Percentiles rank a stretch among this genome's conserved stretches.
These are phyloP conservation scores for Dacryopinax spathularia DNA, from an alignment of 768 basidiomycete species.

Conservation along the genomic window DNA sequence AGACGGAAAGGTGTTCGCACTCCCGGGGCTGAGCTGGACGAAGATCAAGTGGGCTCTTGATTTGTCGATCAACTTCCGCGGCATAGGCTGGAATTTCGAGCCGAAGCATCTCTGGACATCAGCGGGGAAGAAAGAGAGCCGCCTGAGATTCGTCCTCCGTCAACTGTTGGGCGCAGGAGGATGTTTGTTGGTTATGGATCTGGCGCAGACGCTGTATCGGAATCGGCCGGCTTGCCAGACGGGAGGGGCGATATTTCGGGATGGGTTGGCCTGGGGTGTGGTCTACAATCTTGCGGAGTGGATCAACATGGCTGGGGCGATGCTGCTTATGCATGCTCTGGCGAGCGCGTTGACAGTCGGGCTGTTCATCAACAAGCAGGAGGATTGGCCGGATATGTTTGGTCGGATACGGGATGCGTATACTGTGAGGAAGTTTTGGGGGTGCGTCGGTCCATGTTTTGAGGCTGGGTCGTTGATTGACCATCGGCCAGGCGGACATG, in stretches of 20 bases:
- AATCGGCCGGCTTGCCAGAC: neutral
- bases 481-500: neutral
- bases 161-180: neutral
- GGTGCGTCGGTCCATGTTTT: neutral
- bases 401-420: neutral
- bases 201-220: neutral
- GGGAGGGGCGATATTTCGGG: neutral
- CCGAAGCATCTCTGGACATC: constrained; percentile 1
- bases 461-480: neutral
- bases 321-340: neutral
- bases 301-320: neutral
- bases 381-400: constrained; percentile 2
- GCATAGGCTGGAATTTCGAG: neutral
- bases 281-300: neutral
- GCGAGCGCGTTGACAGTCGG: neutral
- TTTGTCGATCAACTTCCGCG: neutral
- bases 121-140: neutral
- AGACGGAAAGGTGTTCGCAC: neutral
- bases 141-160: neutral
- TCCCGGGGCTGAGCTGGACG: neutral
- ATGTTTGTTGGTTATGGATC: neutral
- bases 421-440: neutral
- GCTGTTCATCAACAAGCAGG: neutral
- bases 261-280: neutral
- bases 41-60: neutral